Percentiles rank a stretch among this genome's conserved stretches.
Conservation (phyloP, 305 asterid species). For the Plantago lanceolata region DNA sequence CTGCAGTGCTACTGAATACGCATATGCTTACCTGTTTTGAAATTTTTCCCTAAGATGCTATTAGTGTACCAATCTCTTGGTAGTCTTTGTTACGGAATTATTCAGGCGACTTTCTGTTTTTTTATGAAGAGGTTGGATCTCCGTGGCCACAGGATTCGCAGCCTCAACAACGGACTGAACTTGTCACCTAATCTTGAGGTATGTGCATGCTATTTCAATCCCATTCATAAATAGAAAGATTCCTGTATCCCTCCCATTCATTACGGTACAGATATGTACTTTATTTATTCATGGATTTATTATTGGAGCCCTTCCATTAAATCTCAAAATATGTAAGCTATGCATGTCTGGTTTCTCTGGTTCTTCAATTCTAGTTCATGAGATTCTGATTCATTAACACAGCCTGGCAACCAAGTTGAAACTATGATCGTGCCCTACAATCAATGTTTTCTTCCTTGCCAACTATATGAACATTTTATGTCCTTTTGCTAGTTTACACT, state of each 20-base stretch:
- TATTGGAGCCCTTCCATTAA: too few species aligned
- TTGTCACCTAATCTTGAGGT: conserved; percentile 91
- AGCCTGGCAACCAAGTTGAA: too few species aligned
- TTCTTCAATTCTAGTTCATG: conserved; percentile 12
- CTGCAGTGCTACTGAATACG: conserved; percentile 17
- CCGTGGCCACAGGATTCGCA: conserved; percentile 90
- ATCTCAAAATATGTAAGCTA: too few species aligned
- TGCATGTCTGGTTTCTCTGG: too few species aligned
- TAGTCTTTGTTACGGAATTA: conserved; percentile 23
- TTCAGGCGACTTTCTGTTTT: conserved; percentile 22
- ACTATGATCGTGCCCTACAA: not conserved
- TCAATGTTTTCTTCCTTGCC: conserved; percentile 5
- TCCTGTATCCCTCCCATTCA: not conserved
- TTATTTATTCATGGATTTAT: too few species aligned
- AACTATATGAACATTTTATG: too few species aligned
- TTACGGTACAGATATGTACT: too few species aligned
- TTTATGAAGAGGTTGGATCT: conserved; percentile 89
- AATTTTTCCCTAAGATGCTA: conserved; percentile 12
- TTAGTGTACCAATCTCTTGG: conserved; percentile 19
- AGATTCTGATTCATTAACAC: conserved; percentile 3
- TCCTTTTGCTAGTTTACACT: too few species aligned
- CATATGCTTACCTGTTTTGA: conserved; percentile 11
- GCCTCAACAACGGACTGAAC: conserved; percentile 72
- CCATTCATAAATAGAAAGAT: conserved; percentile 1
- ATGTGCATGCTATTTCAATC: conserved; percentile 21